Percentiles rank a stretch among this genome's conserved stretches.
phyloP scores from a whole-genome alignment of 2,329 filamentous ascomycete genomes.

The Diaporthe sp. region DNA sequence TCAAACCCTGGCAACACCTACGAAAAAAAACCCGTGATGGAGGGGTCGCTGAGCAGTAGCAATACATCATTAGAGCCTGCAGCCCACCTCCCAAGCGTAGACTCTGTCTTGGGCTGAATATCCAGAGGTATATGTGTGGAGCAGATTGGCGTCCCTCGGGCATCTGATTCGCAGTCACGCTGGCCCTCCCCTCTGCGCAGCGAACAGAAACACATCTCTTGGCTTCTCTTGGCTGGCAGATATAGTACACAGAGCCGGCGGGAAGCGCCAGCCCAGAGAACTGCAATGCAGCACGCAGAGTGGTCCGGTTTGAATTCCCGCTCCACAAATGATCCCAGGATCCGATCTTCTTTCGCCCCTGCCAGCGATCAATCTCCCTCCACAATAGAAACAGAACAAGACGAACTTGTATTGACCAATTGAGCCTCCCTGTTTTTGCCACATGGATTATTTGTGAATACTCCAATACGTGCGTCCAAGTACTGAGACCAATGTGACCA shows the following conservation, averaged over 20 bases:
- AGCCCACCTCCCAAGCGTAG: not conserved
- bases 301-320: not conserved
- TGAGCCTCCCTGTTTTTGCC: too few species aligned
- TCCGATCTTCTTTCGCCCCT: not conserved
- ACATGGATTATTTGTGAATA: not conserved
- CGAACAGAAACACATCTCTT: slow-evolving; percentile 4
- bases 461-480: not conserved
- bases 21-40: not conserved
- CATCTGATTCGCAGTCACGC: not conserved
- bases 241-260: not conserved
- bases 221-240: slow-evolving; percentile 19
- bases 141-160: not conserved
- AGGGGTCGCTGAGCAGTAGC: not conserved
- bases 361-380: not conserved
- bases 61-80: not conserved
- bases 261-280: not conserved
- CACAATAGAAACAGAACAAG: not conserved
- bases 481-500: not conserved
- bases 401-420: not conserved
- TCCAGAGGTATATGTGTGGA: too few species aligned
- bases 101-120: not conserved
- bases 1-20: not conserved
- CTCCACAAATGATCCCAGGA: not conserved
- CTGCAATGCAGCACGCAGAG: not conserved
- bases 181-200: not conserved